Evolutionary conservation across 176 grass and related monocot species (phyloP).

Genomic region (Puya raimondii): DNA sequence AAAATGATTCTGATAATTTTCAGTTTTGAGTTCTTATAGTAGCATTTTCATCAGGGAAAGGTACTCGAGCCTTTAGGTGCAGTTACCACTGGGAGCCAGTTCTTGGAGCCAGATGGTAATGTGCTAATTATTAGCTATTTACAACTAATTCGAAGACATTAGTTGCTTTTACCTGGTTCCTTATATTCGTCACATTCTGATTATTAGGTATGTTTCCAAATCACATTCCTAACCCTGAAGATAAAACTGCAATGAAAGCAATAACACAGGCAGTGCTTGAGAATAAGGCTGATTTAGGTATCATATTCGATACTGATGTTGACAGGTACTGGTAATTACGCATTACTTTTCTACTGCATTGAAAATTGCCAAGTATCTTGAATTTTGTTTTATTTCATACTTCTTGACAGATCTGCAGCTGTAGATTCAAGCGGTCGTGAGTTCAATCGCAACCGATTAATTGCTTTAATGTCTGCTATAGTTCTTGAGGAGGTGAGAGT

Average conservation of each 20-base stretch:
- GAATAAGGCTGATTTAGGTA: constrained; percentile 90
- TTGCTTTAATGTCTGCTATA: constrained; percentile 95
- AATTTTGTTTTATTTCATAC: neutral
- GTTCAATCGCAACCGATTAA: constrained; percentile 73
- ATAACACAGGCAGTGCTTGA: constrained; percentile 85
- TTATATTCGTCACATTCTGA: constrained; percentile 14
- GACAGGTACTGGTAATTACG: constrained; percentile 47
- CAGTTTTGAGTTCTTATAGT: neutral
- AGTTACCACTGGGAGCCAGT: constrained; percentile 76
- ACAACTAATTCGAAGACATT: neutral
- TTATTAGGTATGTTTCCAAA: constrained; percentile 86
- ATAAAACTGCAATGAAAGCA: constrained; percentile 83
- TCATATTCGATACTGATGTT: constrained; percentile 99
- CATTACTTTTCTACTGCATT: constrained; percentile 4
- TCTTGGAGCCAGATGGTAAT: constrained; percentile 95
- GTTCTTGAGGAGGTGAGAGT: constrained; percentile 83
- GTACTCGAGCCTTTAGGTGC: constrained; percentile 87
- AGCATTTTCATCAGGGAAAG: constrained; percentile 46
- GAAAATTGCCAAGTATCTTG: neutral
- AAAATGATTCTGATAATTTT: neutral
- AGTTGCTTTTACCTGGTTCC: neutral
- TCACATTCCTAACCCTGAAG: constrained; percentile 95
- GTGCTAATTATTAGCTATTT: constrained; percentile 6
- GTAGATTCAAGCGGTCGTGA: constrained; percentile 78
- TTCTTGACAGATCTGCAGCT: constrained; percentile 74